A percentile compares a stretch with the other conserved stretches of the same genome.
These are phyloP conservation scores for Cornus kousa DNA, from an alignment of 148 eudicot species.

Conservation along the genomic window DNA sequence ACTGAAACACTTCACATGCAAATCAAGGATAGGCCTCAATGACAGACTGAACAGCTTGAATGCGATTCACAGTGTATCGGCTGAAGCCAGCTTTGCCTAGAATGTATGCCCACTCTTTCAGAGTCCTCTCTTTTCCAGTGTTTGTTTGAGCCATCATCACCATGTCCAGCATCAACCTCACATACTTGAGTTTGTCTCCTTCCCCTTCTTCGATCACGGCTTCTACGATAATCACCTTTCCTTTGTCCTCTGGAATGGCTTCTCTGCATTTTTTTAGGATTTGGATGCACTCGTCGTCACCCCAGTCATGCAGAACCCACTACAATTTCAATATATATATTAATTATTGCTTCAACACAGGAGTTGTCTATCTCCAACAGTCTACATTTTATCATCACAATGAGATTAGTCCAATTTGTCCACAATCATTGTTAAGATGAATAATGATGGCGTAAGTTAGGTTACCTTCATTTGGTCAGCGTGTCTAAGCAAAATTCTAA, in stretches of 20 bases:
- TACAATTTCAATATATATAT: too few relatives aligned
- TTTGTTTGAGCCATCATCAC: constrained; percentile 80
- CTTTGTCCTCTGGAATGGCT: too few relatives aligned
- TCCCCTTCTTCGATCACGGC: constrained; percentile 44
- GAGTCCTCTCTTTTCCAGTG: constrained; percentile 69
- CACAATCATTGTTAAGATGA: too few relatives aligned
- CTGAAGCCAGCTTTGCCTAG: constrained; percentile 51
- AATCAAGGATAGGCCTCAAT: constrained; percentile 54
- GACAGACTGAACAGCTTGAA: constrained; percentile 44
- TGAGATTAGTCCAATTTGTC: too few relatives aligned
- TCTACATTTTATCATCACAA: too few relatives aligned
- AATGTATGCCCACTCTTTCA: constrained; percentile 54
- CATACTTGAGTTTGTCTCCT: constrained; percentile 33
- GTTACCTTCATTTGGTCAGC: too few relatives aligned
- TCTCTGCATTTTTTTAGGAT: constrained; percentile 41
- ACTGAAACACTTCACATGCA: not conserved
- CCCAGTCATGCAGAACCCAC: constrained; percentile 47
- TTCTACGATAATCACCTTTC: too few relatives aligned
- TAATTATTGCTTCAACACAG: too few relatives aligned
- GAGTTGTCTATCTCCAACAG: too few relatives aligned
- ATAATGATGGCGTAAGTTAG: too few relatives aligned
- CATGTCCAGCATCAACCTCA: constrained; percentile 64
- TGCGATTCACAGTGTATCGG: constrained; percentile 32
- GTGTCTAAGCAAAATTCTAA: too few relatives aligned
- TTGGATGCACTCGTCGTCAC: constrained; percentile 65